Base-by-base conservation (phyloP, 2,329 filamentous ascomycete species). In the Aspergillus sp. region DNA sequence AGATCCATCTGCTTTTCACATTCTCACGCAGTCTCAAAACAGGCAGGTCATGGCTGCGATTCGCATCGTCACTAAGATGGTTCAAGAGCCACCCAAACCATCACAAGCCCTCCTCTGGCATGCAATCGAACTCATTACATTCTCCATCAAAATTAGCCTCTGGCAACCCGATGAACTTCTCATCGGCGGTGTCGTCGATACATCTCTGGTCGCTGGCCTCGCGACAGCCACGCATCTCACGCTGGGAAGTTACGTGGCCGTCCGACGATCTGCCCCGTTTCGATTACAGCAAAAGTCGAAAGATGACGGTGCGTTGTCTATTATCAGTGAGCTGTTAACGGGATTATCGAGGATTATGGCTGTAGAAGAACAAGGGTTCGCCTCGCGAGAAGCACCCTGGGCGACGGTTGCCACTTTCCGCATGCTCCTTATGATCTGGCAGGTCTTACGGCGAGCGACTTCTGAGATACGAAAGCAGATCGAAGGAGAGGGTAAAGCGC, bases 101-200 rank as follows among this genome's bases (percentile, higher is more conserved):
- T 28, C 33, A 49, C 60, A 30, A 51, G 45, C 13, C 48, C 53
- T 7, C 28, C 50, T 62, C 5, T 58, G 60, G 60, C 53, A 51
- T n/a, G 51, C 52, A 4, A 54, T 59, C 10, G 49, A 60, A 27
- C 48, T 58, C 5, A 51, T 63, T 37, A 48, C 47, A 13, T 42
- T 58, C 11, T 58, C 60, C 0, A 47, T 61, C 2, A 60, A 57
- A 30, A 51, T 66, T 12, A 52, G 53, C 6, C 47, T 66, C 8
- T 65, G 56, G 40, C 61, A 57, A 12, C 63, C 63, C 0, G 63
- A 66, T 33, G 53, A 62, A 39, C 51, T 66, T 0, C 43, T 66
- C 5, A 59, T 66, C n/a, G 59, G 58, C 6, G 63, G 63, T 2
- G 62, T 66, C 13, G 60, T 66, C 7, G 62, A 66, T 9, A 61